Conservation (phyloP, 371 early-diverging fungal genomes). For the Apophysomyces trapeziformis region DNA sequence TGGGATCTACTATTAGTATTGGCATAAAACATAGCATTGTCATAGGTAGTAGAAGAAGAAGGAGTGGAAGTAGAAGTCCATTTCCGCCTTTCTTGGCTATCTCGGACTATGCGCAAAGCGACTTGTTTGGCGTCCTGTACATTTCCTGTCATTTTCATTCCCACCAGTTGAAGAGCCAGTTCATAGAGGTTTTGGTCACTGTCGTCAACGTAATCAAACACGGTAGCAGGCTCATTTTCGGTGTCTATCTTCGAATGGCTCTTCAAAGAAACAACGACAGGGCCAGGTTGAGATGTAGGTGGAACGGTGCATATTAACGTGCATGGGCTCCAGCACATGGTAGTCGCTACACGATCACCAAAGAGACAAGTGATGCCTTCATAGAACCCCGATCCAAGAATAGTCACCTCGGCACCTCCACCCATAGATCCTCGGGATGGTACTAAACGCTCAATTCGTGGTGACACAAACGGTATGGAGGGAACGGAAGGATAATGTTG, state of each 20-base stretch:
- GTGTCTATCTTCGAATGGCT: conserved; percentile 35
- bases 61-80: background rate
- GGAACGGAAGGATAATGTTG: background rate
- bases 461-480: background rate
- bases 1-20: too few relatives aligned
- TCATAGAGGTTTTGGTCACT: conserved; percentile 75
- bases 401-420: conserved; percentile 77
- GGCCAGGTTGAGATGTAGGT: conserved; percentile 67
- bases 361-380: conserved; percentile 54
- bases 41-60: too few relatives aligned
- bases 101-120: conserved; percentile 64
- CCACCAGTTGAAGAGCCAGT: conserved; percentile 76
- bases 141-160: conserved; percentile 70
- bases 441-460: conserved; percentile 48
- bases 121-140: conserved; percentile 62
- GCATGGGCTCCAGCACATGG: conserved; percentile 59
- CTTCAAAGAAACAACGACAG: conserved; percentile 71
- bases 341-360: conserved; percentile 51
- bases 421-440: conserved; percentile 73
- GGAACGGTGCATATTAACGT: conserved; percentile 79
- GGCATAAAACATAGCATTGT: too few relatives aligned
- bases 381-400: conserved; percentile 73
- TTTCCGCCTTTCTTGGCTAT: conserved; percentile 20
- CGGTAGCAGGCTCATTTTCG: conserved; percentile 27
- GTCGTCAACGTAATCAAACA: conserved; percentile 56